phyloP scores from a whole-genome alignment of 1,139 yeast species.

The Taphrina pruni region DNA sequence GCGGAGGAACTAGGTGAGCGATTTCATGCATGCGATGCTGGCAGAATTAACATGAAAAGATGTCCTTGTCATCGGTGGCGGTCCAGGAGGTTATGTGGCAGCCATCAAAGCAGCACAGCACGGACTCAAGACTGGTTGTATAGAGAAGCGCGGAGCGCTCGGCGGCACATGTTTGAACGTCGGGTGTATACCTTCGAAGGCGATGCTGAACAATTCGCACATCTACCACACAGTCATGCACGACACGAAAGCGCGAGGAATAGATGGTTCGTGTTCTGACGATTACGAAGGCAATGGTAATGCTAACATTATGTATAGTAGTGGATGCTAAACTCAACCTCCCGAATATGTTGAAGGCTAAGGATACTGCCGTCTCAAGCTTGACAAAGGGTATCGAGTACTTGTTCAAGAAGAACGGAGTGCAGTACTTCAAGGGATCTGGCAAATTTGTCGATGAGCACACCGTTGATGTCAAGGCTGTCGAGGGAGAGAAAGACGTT shows the following conservation, averaged over 20 bases:
- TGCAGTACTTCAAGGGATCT: slow-evolving; percentile 89
- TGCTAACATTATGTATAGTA: slow-evolving; percentile 35
- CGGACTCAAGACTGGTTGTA: slow-evolving; percentile 91
- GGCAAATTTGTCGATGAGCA: slow-evolving; percentile 88
- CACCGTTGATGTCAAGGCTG: slow-evolving; percentile 77
- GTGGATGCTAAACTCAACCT: slow-evolving; percentile 77
- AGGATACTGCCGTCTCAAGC: slow-evolving; percentile 85
- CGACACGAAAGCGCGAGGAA: slow-evolving; percentile 88
- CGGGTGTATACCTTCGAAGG: slow-evolving; percentile 98
- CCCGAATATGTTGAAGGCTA: slow-evolving; percentile 83
- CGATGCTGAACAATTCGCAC: slow-evolving; percentile 92
- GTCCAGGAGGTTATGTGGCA: slow-evolving; percentile 97
- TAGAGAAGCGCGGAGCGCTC: slow-evolving; percentile 92
- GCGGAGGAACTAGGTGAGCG: slow-evolving; percentile 36
- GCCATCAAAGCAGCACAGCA: slow-evolving; percentile 98
- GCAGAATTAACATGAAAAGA: neutral
- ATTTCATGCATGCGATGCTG: neutral
- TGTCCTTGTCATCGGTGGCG: slow-evolving; percentile 83
- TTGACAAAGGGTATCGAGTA: slow-evolving; percentile 92
- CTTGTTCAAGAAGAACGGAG: slow-evolving; percentile 94
- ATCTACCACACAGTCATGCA: slow-evolving; percentile 85
- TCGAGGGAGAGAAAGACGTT: slow-evolving; percentile 78
- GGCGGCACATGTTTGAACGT: slow-evolving; percentile 99
- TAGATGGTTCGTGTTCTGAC: slow-evolving; percentile 58
- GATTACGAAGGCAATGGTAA: too few relatives aligned